A percentile compares a stretch with the other conserved stretches of the same genome.
phyloP scores from a whole-genome alignment of 2,329 filamentous ascomycete species.

The Emergomyces africanus region DNA sequence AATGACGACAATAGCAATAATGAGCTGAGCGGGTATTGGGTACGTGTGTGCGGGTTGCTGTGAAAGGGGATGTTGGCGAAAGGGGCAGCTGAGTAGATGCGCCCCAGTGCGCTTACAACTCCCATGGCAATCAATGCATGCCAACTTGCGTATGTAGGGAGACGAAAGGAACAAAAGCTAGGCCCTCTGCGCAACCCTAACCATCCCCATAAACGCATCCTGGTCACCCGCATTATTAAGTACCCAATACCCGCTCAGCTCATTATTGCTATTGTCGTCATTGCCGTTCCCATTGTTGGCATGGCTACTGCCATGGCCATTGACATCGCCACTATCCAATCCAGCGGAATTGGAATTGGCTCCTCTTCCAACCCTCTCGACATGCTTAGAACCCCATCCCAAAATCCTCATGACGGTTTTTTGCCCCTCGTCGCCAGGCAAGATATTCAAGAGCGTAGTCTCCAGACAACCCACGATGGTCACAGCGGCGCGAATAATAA shows the following conservation, averaged over 20 bases:
- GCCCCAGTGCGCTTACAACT: too few relatives aligned
- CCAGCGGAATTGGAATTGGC: neutral
- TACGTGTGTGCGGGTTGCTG: too few relatives aligned
- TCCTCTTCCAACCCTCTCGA: neutral
- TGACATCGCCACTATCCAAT: neutral
- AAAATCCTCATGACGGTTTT: slow-evolving; percentile 16
- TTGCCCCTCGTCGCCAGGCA: slow-evolving; percentile 24
- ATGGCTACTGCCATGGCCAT: neutral
- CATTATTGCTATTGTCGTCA: neutral
- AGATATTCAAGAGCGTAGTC: slow-evolving; percentile 29
- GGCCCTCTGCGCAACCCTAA: slow-evolving; percentile 7
- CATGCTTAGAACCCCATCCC: slow-evolving; percentile 18
- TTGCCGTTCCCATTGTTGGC: too few relatives aligned
- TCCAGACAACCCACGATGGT: slow-evolving; percentile 33
- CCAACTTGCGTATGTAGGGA: too few relatives aligned
- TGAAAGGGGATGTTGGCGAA: too few relatives aligned
- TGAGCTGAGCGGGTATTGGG: slow-evolving; percentile 14
- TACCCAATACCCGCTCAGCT: slow-evolving; percentile 14
- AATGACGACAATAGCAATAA: neutral
- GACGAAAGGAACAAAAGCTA: neutral
- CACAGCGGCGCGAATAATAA: slow-evolving; percentile 33
- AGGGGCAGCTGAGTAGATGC: neutral
- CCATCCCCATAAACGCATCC: slow-evolving; percentile 19
- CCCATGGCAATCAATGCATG: too few relatives aligned
- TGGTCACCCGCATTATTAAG: slow-evolving; percentile 14